Evolutionary conservation across 257 asterid species (phyloP).

Genomic region (Solanum pinnatisectum): DNA sequence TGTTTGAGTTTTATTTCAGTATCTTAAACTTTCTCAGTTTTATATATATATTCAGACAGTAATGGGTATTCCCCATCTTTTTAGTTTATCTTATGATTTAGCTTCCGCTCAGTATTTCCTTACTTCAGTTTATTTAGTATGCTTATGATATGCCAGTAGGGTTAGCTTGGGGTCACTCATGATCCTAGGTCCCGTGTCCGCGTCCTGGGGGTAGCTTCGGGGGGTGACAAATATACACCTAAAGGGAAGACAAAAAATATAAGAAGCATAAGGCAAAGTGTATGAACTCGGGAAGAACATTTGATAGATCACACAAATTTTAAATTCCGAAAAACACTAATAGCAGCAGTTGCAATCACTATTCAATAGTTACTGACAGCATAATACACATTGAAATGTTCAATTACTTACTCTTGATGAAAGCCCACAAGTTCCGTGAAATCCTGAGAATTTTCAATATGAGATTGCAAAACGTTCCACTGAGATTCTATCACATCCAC

Average conservation of each 20-base stretch:
- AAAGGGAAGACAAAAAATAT: background rate
- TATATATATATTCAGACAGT: too few relatives aligned
- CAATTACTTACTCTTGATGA: constrained; percentile 86
- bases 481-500: constrained; percentile 99
- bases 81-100: too few relatives aligned
- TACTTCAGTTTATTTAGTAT: too few relatives aligned
- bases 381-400: background rate
- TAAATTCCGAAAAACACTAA: background rate
- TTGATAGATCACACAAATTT: background rate
- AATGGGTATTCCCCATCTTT: too few relatives aligned
- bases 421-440: constrained; percentile 87
- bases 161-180: too few relatives aligned
- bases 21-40: too few relatives aligned
- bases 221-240: background rate
- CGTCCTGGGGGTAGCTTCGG: too few relatives aligned
- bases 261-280: background rate
- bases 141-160: too few relatives aligned
- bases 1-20: too few relatives aligned
- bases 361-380: background rate
- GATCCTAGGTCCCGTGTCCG: too few relatives aligned
- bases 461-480: constrained; percentile 93
- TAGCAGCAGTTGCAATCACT: background rate
- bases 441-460: constrained; percentile 82
- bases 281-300: background rate
- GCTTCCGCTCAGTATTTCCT: too few relatives aligned